Percentiles rank a stretch among this genome's conserved stretches.
Evolutionary conservation across 306 rosid species (phyloP).

Genomic region (Ormosia emarginata): DNA sequence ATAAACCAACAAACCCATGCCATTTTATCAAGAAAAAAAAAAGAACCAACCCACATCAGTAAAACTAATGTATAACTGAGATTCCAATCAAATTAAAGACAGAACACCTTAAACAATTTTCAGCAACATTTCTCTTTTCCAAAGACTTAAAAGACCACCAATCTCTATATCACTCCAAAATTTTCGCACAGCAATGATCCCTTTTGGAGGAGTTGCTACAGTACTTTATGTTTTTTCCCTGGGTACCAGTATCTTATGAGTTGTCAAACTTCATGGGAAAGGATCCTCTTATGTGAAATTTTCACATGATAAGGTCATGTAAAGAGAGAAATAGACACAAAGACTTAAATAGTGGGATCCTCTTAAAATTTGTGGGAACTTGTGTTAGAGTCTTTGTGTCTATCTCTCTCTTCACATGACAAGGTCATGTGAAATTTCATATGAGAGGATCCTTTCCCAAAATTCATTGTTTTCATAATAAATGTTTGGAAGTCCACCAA

Average conservation of each 20-base stretch:
- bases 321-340: too few relatives aligned
- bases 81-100: not conserved
- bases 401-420: too few relatives aligned
- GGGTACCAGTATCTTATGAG: not conserved
- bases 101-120: not conserved
- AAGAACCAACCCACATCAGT: not conserved
- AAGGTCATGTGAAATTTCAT: too few relatives aligned
- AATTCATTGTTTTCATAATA: not conserved
- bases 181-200: not conserved
- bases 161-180: not conserved
- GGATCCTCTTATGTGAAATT: too few relatives aligned
- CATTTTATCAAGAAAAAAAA: not conserved
- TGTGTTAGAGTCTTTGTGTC: too few relatives aligned
- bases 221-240: not conserved
- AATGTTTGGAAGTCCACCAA: not conserved
- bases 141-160: not conserved
- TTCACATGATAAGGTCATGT: too few relatives aligned
- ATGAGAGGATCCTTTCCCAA: too few relatives aligned
- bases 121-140: not conserved
- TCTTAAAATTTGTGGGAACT: too few relatives aligned
- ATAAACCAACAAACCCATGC: not conserved
- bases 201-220: not conserved
- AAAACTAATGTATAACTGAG: not conserved
- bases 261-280: not conserved
- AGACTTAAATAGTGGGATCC: too few relatives aligned